A percentile compares a stretch with the other conserved stretches of the same genome.
phyloP scores from a whole-genome alignment of 768 basidiomycete genomes.

The Lactarius sp. region DNA sequence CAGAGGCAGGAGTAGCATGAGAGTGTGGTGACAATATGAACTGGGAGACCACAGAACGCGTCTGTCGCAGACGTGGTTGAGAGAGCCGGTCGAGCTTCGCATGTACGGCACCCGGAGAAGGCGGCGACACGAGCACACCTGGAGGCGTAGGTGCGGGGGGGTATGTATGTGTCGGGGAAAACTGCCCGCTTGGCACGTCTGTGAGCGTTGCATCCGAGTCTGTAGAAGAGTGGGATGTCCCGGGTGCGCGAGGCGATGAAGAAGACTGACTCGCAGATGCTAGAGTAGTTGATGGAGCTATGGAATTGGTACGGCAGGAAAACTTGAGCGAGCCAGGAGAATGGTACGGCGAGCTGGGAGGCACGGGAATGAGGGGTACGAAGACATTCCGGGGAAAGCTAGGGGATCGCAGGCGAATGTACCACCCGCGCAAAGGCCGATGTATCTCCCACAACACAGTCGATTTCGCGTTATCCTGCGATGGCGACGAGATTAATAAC shows the following conservation, averaged over 20 bases:
- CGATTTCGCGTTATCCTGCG: constrained; percentile 62
- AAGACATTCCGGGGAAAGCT: constrained; percentile 52
- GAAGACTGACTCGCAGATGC: constrained; percentile 2
- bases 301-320: constrained; percentile 33
- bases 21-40: constrained; percentile 35
- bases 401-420: constrained; percentile 70
- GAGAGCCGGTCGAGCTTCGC: constrained; percentile 32
- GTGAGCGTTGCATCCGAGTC: constrained; percentile 33
- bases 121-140: constrained; percentile 28
- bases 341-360: constrained; percentile 31
- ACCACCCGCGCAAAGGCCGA: constrained; percentile 79
- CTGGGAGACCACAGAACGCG: constrained; percentile 22
- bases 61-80: constrained; percentile 3
- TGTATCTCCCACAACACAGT: constrained; percentile 72
- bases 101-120: constrained; percentile 31
- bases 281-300: not conserved
- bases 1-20: constrained; percentile 20
- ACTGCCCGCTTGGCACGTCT: constrained; percentile 23
- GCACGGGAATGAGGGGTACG: constrained; percentile 35
- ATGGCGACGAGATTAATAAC: not conserved
- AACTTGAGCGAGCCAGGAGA: constrained; percentile 35
- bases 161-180: constrained; percentile 34
- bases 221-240: constrained; percentile 21
- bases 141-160: constrained; percentile 35
- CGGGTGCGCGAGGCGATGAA: constrained; percentile 8